Evolutionary conservation across 2,329 filamentous ascomycete species (phyloP).

Genomic region (Pseudogymnoascus sp.): DNA sequence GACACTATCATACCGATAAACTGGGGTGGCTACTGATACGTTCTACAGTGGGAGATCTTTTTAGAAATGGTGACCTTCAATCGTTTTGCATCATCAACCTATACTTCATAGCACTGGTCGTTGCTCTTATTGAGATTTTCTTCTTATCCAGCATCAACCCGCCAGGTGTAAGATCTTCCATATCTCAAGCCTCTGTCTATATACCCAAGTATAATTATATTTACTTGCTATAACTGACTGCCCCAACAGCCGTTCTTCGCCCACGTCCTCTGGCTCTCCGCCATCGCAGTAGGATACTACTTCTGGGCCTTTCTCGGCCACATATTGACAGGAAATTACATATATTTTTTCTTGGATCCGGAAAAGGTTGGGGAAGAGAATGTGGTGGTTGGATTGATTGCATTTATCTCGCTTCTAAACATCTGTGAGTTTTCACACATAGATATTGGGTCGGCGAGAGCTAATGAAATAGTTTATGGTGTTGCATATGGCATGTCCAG

Average conservation of each 20-base stretch:
- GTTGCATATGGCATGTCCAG: conserved; percentile 18
- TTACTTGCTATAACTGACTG: not conserved
- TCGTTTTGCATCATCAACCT: conserved; percentile 23
- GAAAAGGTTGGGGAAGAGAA: conserved; percentile 22
- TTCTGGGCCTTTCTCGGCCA: conserved; percentile 25
- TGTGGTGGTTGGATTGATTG: conserved; percentile 16
- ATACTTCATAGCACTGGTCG: conserved; percentile 21
- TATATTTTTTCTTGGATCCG: conserved; percentile 26
- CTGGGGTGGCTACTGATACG: conserved; percentile 10
- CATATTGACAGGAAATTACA: conserved; percentile 20
- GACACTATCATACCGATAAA: not conserved
- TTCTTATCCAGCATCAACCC: conserved; percentile 26
- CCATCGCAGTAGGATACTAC: conserved; percentile 21
- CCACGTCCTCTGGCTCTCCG: conserved; percentile 19
- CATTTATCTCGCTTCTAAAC: conserved; percentile 16
- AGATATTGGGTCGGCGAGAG: not conserved
- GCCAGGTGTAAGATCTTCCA: conserved; percentile 20
- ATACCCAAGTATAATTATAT: not conserved
- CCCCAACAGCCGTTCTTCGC: conserved; percentile 18
- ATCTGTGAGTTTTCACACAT: conserved; percentile 17
- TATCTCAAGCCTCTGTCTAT: not conserved
- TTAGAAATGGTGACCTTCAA: conserved; percentile 17
- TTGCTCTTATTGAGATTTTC: conserved; percentile 27
- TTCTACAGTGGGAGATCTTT: conserved; percentile 16
- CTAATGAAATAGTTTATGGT: conserved; percentile 14